Percentiles rank a stretch among this genome's conserved stretches.
These are phyloP conservation scores for Pseudoscleropodium purum DNA, from an alignment of 225 moss, liverwort and hornwort genomes.

Conservation along the genomic window DNA sequence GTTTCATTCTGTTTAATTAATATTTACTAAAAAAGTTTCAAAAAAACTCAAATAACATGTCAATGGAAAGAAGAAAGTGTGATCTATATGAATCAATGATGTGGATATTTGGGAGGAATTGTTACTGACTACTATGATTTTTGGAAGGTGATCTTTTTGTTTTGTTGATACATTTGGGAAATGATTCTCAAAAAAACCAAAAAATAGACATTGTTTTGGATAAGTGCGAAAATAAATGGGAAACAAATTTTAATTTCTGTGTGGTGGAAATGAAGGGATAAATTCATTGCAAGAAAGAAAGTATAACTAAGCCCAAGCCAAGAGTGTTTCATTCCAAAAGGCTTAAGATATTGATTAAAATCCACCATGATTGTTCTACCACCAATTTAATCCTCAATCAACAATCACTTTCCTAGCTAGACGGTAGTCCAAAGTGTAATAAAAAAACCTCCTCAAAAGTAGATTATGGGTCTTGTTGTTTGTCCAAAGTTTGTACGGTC, in stretches of 20 bases:
- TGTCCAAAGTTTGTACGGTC: accelerated
- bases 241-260: neutral
- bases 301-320: neutral
- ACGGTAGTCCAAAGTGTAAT: accelerated
- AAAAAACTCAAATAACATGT: neutral
- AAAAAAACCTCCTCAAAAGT: accelerated
- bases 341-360: neutral
- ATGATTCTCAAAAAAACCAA: too few relatives aligned
- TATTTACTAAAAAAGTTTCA: neutral
- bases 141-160: too few relatives aligned
- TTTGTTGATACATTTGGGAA: too few relatives aligned
- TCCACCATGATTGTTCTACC: too few relatives aligned
- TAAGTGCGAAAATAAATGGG: neutral
- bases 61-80: neutral
- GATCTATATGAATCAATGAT: neutral
- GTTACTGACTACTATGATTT: too few relatives aligned
- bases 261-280: neutral
- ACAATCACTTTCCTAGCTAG: neutral
- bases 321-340: neutral
- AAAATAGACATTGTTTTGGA: neutral
- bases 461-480: accelerated
- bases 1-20: neutral
- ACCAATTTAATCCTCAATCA: neutral
- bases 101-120: too few relatives aligned
- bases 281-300: neutral